Percentiles rank a stretch among this genome's conserved stretches.
Conservation (phyloP, 345 rosid genomes). For the Eucalyptus paniculata region DNA sequence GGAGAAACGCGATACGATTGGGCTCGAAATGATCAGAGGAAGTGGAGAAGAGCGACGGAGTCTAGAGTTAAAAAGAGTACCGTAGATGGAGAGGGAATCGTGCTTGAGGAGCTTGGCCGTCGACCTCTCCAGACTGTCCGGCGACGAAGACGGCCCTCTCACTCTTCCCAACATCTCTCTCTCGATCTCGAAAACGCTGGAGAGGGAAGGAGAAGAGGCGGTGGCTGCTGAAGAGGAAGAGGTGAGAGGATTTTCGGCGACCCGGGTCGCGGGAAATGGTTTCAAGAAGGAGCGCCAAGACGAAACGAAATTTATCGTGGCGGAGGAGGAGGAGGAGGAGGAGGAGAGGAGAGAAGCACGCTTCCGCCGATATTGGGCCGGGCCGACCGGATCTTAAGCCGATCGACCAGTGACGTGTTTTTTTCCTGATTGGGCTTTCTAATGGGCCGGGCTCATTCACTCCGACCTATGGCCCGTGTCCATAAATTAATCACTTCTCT, state of each 20-base stretch:
- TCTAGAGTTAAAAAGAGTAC: conserved; percentile 8
- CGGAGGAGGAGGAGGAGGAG: not conserved
- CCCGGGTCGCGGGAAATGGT: not conserved
- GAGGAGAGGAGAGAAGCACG: not conserved
- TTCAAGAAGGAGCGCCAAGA: not conserved
- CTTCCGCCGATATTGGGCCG: not conserved
- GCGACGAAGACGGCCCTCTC: conserved; percentile 47
- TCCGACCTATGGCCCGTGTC: not conserved
- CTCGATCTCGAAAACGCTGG: not conserved
- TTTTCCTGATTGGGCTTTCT: not conserved
- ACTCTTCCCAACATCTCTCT: conserved; percentile 62
- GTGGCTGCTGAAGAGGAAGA: not conserved
- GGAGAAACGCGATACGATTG: not conserved
- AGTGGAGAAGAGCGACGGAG: too few species aligned
- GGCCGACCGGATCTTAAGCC: not conserved
- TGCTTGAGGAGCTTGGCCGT: conserved; percentile 66
- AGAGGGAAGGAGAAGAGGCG: not conserved
- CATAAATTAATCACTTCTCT: not conserved
- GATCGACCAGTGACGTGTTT: not conserved
- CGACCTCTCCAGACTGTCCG: conserved; percentile 40
- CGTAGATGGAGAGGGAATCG: conserved; percentile 82
- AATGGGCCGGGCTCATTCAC: not conserved
- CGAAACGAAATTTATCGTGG: not conserved
- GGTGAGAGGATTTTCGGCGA: not conserved
- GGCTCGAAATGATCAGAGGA: not conserved